Evolutionary conservation across 257 asterid species (phyloP), one percentile per base, ranked within the genome.

Genomic region (Lavandula angustifolia): DNA sequence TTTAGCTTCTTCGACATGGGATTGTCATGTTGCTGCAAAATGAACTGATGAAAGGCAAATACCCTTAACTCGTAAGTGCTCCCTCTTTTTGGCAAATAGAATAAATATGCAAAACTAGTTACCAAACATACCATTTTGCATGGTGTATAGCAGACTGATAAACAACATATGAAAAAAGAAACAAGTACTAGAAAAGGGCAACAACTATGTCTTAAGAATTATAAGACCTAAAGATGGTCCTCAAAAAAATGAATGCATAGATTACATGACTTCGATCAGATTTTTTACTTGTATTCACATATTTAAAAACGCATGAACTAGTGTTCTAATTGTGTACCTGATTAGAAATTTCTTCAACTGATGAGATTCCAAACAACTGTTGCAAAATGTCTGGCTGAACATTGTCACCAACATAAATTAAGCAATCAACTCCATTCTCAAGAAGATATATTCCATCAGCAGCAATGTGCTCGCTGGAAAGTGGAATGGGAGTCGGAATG

Each of bases 371-470:
- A 46, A 94, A 87, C 73, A 94, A 67, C 76, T 88, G 79, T 46
- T 65, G 81, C 79, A 90, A 48, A 59, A 80, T 68, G 74, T 78
- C 73, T 62, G 84, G 80, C 62, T 74, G 76, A 14, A 73, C 99
- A 27, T 85, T 81, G 67, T 68, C 81, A 60, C 99, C 98, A 66
- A 82, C 83, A 79, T 80, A 94, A 62, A 94, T 88, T 59, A 87
- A 80, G 68, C 98, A 91, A 79, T 94, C 99, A 72, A 79, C 87
- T 27, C 99, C 98, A 66, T 86, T 94, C 85, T 94, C 99, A 59
- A 94, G 95, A 76, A 90, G 95, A 81, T 90, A 94, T 70, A 90
- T 77, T 46, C 96, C 99, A 14, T 86, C 86, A 48, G 80, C 92
- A 54, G 70, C 66, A 47, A 94, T 67, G 72, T 87, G 85, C 79